Evolutionary conservation across 257 asterid species (phyloP), one percentile per base, ranked within the genome.

Genomic region (Solanum chilense): DNA sequence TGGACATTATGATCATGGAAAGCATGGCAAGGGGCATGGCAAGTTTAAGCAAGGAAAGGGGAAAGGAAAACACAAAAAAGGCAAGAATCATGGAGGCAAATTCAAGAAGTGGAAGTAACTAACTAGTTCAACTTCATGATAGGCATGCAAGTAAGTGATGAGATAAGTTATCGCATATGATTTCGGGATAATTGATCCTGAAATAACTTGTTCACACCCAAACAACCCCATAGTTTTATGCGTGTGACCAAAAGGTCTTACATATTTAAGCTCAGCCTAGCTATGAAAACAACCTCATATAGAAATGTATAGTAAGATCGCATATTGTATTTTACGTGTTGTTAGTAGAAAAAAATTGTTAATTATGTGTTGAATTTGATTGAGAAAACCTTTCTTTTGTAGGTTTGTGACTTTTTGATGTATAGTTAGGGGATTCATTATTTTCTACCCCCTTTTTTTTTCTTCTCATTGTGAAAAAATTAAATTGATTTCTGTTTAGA

Each of bases 51-150:
- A 88, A 6, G 93, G 93, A 1, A 93, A 78, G 16, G 66, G 62
- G 13, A 35, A 78, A 27, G 93, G 90, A 9, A 93, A 91, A n/a
- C 64, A 39, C 25, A 92, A 91, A 91, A 93, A 90, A 74, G 94
- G 94, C 39, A 91, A 82, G 89, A 77, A 77, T 15, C 90, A 84
- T n/a, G 94, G 94, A 84, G 94, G 95, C 73, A 92, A 92, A 87
- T 93, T 88, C 87, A 94, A 95, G 96, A 96, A 96, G 94, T 95
- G 99, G 98, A 95, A 96, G 96, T 56, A 52, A 52, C 23, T 52
- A 52, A 52, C 62, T 52, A 52, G 2, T 52, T 52, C 60, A 49
- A 49, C 60, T 49, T 49, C 21, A 15, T 49, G 58, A 49, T 15
- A 49, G 9, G 9, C 21, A 49, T 15, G 21, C 39, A 35, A 35